Conservation (phyloP, 495 filamentous ascomycete species). For the Aspergillus heteromorphus region DNA sequence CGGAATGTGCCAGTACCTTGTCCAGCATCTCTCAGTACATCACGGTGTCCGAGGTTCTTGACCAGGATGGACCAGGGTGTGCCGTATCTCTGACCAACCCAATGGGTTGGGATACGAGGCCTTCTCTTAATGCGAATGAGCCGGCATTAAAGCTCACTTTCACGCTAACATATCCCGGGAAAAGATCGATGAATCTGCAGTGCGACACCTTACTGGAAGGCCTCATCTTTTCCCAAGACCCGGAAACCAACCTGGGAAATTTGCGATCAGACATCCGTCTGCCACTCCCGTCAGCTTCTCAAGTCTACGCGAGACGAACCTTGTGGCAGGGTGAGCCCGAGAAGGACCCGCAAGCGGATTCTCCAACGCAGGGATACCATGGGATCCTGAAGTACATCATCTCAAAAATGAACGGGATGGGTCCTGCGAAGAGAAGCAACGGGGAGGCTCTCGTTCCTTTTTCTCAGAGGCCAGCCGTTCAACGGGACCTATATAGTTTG, state of each 20-base stretch:
- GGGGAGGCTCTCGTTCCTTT: too few species aligned
- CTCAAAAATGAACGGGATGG: neutral
- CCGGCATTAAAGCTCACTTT: neutral
- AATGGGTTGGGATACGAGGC: neutral
- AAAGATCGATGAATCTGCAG: neutral
- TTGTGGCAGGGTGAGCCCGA: neutral
- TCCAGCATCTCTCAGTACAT: neutral
- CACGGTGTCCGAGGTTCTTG: neutral
- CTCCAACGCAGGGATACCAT: neutral
- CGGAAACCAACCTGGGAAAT: neutral
- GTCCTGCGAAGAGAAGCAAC: neutral
- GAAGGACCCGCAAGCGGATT: neutral
- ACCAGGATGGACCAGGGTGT: neutral
- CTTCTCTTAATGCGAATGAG: neutral
- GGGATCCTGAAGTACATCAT: slow-evolving; percentile 2
- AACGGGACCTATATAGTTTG: neutral
- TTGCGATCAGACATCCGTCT: too few species aligned
- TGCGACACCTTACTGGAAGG: slow-evolving; percentile 1
- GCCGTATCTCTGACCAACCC: neutral
- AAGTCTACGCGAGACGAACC: neutral
- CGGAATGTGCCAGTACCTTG: neutral
- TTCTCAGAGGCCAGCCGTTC: neutral
- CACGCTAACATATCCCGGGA: neutral
- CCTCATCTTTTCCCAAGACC: neutral
- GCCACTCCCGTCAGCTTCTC: neutral